Conservation (phyloP, 495 filamentous ascomycete genomes). For the Saxophila tyrrhenica region DNA sequence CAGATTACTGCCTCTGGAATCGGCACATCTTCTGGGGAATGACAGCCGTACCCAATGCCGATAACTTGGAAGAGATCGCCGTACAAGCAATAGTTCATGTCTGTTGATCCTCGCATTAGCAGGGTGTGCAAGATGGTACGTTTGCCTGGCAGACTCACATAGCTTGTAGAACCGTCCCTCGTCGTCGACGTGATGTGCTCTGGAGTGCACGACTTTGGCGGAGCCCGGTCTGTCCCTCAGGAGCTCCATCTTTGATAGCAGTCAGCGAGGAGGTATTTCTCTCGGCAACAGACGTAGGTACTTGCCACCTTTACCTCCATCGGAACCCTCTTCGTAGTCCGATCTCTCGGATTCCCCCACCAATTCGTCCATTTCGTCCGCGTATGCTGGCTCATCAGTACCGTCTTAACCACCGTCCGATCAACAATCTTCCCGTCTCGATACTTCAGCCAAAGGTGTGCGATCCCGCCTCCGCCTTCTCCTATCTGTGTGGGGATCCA, state of each 20-base stretch:
- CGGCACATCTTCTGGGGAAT: too few species aligned
- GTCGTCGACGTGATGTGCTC: not conserved
- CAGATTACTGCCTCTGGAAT: constrained; percentile 7
- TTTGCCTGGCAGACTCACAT: not conserved
- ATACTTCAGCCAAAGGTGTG: too few species aligned
- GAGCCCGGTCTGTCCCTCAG: not conserved
- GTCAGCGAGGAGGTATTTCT: not conserved
- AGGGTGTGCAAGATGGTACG: not conserved
- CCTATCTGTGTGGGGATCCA: too few species aligned
- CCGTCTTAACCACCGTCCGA: too few species aligned
- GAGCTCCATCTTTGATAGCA: not conserved
- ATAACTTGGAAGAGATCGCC: not conserved
- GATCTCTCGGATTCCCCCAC: too few species aligned
- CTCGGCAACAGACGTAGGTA: not conserved
- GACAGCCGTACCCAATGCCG: not conserved
- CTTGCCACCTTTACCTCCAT: not conserved
- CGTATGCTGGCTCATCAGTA: too few species aligned
- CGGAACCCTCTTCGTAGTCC: too few species aligned
- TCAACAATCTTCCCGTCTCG: too few species aligned
- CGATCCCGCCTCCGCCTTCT: too few species aligned
- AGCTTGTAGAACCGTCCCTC: not conserved
- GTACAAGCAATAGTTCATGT: not conserved
- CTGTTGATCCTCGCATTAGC: not conserved
- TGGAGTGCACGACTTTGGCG: not conserved
- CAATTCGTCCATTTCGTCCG: too few species aligned